Evolutionary conservation across 331 rosid genomes (phyloP).

Genomic region (Rosa hybrid): DNA sequence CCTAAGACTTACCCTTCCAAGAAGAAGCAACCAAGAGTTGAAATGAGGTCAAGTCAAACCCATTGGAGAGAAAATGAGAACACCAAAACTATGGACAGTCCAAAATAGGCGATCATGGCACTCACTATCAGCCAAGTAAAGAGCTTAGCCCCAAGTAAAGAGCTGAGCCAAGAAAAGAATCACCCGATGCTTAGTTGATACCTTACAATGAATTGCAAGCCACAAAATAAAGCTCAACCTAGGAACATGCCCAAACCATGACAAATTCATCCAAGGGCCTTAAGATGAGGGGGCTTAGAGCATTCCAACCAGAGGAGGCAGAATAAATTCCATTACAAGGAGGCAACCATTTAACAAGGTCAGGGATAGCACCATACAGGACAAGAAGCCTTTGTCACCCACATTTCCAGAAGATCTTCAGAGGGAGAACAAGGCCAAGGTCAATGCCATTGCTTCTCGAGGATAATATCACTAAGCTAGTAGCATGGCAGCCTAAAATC

Average conservation of each 20-base stretch:
- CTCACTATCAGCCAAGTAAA: neutral
- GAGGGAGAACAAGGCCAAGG: neutral
- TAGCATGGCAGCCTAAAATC: neutral
- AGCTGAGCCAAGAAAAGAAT: neutral
- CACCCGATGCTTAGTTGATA: neutral
- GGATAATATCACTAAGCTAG: neutral
- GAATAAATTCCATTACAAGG: neutral
- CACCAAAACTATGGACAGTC: neutral
- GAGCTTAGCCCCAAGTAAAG: too few species aligned
- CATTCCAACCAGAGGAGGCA: neutral
- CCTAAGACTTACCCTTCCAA: neutral
- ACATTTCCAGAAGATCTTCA: neutral
- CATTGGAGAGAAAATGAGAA: neutral
- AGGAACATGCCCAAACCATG: neutral
- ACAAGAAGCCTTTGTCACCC: neutral
- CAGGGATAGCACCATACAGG: neutral
- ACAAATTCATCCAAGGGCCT: neutral
- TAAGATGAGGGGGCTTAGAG: neutral
- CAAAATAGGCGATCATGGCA: neutral
- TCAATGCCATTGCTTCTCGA: neutral
- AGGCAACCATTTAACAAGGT: neutral
- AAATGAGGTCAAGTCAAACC: neutral
- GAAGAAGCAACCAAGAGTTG: neutral
- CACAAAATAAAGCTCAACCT: constrained; percentile 1
- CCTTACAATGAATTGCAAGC: neutral